These are phyloP conservation scores for Pleurotus salmoneostramineus DNA, from an alignment of 768 basidiomycete genomes.

Conservation along the genomic window DNA sequence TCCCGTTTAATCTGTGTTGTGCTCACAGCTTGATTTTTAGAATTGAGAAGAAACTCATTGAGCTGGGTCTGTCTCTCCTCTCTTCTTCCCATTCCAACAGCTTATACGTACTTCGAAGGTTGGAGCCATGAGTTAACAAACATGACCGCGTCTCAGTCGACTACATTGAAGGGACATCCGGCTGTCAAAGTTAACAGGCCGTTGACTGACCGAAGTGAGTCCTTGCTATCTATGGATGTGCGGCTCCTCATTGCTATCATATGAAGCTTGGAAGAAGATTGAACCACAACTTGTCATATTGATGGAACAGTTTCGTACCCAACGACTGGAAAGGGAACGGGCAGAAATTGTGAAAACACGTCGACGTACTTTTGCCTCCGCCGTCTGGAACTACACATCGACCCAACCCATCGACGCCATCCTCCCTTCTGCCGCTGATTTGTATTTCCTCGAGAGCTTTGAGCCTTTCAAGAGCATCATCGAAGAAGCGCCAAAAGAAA, in stretches of 20 bases:
- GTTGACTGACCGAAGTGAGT: conserved; percentile 47
- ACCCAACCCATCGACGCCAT: conserved; percentile 11
- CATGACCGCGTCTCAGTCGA: neutral
- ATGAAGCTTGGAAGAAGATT: conserved; percentile 51
- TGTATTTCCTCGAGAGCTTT: conserved; percentile 12
- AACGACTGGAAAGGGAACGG: conserved; percentile 9
- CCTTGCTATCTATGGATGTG: neutral
- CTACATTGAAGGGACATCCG: conserved; percentile 34
- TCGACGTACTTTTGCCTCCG: conserved; percentile 8
- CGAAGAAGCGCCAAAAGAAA: conserved; percentile 12
- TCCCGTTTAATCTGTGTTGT: too few relatives aligned
- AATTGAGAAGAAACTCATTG: neutral
- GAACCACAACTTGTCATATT: conserved; percentile 33
- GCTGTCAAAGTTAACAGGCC: conserved; percentile 43
- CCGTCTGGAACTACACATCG: conserved; percentile 10
- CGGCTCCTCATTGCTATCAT: conserved; percentile 4
- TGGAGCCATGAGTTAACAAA: neutral
- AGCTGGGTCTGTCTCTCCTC: neutral
- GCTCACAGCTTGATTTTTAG: too few relatives aligned
- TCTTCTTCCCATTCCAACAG: neutral
- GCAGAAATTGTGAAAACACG: conserved; percentile 5
- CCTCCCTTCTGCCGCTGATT: conserved; percentile 13
- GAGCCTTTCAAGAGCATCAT: conserved; percentile 9
- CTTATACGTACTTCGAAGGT: neutral
- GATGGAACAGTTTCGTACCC: conserved; percentile 28